Conservation (phyloP, 2,329 filamentous ascomycete genomes). For the Nothomitra cinnamomea region DNA sequence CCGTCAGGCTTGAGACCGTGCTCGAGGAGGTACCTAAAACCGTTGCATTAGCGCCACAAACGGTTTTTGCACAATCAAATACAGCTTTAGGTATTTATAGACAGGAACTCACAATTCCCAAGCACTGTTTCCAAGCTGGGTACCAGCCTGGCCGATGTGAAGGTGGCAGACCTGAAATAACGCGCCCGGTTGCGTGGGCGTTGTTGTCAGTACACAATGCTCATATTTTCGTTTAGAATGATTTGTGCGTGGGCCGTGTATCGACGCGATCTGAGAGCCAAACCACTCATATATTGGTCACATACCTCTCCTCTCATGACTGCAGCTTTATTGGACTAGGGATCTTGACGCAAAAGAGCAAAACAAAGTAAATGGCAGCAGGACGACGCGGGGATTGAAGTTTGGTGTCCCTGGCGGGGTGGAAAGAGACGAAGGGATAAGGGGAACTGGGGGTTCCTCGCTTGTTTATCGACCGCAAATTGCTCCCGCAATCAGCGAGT, state of each 20-base stretch:
- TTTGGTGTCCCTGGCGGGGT: background rate
- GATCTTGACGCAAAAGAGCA: background rate
- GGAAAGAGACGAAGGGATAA: background rate
- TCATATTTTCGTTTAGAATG: background rate
- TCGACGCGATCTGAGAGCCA: background rate
- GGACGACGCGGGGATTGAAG: background rate
- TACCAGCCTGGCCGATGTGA: slow-evolving; percentile 55
- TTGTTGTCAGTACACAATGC: background rate
- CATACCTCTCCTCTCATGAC: slow-evolving; percentile 3
- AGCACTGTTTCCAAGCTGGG: slow-evolving; percentile 57
- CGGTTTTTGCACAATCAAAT: slow-evolving; percentile 3
- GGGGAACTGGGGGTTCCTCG: background rate
- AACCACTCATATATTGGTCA: background rate
- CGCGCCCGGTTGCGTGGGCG: background rate
- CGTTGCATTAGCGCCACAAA: slow-evolving; percentile 11
- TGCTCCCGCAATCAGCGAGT: background rate
- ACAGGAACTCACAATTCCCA: slow-evolving; percentile 51
- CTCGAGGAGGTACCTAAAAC: slow-evolving; percentile 49
- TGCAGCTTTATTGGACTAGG: background rate
- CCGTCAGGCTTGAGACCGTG: slow-evolving; percentile 51
- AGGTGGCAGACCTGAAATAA: slow-evolving; percentile 41
- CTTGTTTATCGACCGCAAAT: slow-evolving; percentile 3
- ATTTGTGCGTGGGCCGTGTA: background rate
- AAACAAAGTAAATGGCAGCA: background rate
- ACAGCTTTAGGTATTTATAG: slow-evolving; percentile 8